A percentile compares a stretch with the other conserved stretches of the same genome.
phyloP scores from a whole-genome alignment of 371 early-diverging fungal genomes.

The Chytridiales sp. region DNA sequence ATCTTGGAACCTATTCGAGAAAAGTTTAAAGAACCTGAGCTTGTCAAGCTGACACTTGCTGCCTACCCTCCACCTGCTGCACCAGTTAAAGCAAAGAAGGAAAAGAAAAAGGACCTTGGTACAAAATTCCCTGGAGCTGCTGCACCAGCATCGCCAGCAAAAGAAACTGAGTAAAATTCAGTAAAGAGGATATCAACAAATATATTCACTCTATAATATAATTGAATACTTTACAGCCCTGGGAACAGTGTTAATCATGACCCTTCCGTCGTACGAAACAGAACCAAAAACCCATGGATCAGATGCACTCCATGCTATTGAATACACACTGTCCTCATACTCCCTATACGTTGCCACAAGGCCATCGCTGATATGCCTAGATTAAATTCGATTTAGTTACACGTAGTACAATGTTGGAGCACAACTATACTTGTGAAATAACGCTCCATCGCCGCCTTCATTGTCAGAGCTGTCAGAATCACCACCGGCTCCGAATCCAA shows the following conservation, averaged over 20 bases:
- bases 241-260: conserved; percentile 87
- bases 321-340: conserved; percentile 91
- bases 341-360: conserved; percentile 80
- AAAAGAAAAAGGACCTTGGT: conserved; percentile 43
- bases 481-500: conserved; percentile 31
- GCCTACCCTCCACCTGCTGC: conserved; percentile 65
- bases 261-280: conserved; percentile 86
- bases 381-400: too few relatives aligned
- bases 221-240: conserved; percentile 87
- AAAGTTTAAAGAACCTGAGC: conserved; percentile 27
- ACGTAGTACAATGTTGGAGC: too few relatives aligned
- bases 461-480: conserved; percentile 40
- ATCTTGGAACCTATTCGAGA: conserved; percentile 91
- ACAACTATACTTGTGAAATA: not conserved
- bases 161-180: too few relatives aligned
- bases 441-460: conserved; percentile 21
- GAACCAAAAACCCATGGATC: conserved; percentile 96
- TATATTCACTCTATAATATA: too few relatives aligned
- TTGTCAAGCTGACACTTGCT: conserved; percentile 54
- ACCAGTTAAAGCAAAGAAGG: conserved; percentile 38
- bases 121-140: too few relatives aligned
- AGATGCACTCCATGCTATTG: conserved; percentile 81
- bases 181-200: too few relatives aligned
- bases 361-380: conserved; percentile 70
- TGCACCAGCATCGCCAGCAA: too few relatives aligned